Base-by-base conservation (phyloP, 1,284 basidiomycete genomes). In the Chondrostereum purpureum region DNA sequence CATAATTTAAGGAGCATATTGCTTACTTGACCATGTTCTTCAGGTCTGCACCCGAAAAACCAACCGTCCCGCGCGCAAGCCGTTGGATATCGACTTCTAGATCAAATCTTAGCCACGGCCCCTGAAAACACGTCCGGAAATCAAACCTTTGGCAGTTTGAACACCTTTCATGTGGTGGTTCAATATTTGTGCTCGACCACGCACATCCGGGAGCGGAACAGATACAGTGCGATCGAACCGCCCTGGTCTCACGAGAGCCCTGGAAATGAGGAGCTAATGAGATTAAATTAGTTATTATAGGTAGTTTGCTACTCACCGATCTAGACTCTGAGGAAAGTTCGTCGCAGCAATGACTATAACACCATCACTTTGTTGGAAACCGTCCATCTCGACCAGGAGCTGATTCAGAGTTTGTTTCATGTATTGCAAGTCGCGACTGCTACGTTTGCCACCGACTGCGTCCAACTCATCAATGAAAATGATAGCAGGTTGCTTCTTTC, bases 381-480 rank as follows among this genome's bases (percentile, higher is more conserved):
- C 93, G 59, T 97, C 93, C 75, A 97, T 85, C 65, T 97, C 93
- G 37, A 93, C 89, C 44, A 97, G 73, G 14, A 97, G 76, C 66
- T 97, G 93, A 59, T 97, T 97, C 44, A 97, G 73, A 0, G 93
- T 96, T 66, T 92, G 88, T 57, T 89, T 90, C 78, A 88, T 80
- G 66, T 90, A 89, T 57, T 88, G 85, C 57, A 89, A 88, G 58
- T 97, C 93, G 52, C 88, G 83, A 45, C 80, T 82, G 51, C 80
- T 88, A 39, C 95, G 84, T 67, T 95, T 97, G 13, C 92, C 90
- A 43, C 96, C 92, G 49, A 95, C 88, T 4, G 92, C 92, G 59
- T 95, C 92, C 31, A 95, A 68, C 60, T 95, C 92, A 57, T 95
- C 92, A 56, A 95, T 95, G 64, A 95, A 95, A 52, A 95, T 92